Evolutionary conservation across 2,329 filamentous ascomycete species (phyloP).

Genomic region (Pseudogymnoascus sp.): DNA sequence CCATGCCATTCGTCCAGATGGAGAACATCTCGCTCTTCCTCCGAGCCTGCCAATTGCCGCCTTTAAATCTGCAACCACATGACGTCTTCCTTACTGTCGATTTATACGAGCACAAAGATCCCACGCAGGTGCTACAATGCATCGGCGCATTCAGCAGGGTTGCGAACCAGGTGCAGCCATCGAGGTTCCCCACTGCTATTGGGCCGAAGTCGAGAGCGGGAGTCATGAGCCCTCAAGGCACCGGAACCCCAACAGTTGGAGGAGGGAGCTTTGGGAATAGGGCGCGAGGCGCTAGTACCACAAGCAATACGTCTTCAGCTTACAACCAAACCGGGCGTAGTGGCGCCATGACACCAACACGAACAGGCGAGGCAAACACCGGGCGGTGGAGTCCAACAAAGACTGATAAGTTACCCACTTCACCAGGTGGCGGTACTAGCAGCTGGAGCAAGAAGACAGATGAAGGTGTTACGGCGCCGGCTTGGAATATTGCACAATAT

Average conservation of each 20-base stretch:
- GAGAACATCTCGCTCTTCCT: conserved; percentile 98
- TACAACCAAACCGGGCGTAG: conserved; percentile 40
- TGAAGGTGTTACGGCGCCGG: conserved; percentile 73
- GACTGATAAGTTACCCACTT: conserved; percentile 45
- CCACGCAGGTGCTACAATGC: conserved; percentile 91
- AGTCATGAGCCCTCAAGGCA: conserved; percentile 59
- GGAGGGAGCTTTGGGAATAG: conserved; percentile 35
- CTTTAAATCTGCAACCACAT: conserved; percentile 82
- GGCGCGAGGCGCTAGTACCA: conserved; percentile 46
- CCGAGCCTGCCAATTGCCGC: conserved; percentile 74
- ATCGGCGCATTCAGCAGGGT: conserved; percentile 85
- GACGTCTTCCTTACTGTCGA: conserved; percentile 97
- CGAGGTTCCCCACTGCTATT: conserved; percentile 66
- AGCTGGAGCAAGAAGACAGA: conserved; percentile 87
- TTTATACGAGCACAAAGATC: conserved; percentile 91
- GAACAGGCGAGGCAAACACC: conserved; percentile 36
- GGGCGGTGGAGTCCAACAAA: conserved; percentile 59
- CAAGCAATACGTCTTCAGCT: conserved; percentile 52
- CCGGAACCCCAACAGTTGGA: conserved; percentile 49
- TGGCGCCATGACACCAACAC: conserved; percentile 30
- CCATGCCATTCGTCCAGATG: conserved; percentile 99
- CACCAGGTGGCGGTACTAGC: conserved; percentile 54
- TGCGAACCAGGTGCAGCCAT: conserved; percentile 68
- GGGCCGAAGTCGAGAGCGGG: conserved; percentile 60
- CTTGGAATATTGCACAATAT: conserved; percentile 98